phyloP scores from a whole-genome alignment of 208 protist genomes.

The Crithidia thermophila region DNA sequence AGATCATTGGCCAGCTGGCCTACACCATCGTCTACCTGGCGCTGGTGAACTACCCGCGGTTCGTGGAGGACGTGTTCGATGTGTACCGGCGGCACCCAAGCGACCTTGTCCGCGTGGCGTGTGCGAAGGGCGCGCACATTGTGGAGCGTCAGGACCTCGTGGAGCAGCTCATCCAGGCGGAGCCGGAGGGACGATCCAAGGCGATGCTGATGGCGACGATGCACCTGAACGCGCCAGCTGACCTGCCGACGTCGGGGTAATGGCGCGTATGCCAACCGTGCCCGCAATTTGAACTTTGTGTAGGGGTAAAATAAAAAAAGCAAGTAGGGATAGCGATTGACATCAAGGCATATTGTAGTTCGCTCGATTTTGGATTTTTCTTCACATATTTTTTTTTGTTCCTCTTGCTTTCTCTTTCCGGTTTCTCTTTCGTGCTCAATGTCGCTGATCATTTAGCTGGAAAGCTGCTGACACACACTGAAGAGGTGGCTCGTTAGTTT shows the following conservation, averaged over 20 bases:
- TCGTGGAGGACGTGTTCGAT: slow-evolving; percentile 82
- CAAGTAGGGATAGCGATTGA: too few species aligned
- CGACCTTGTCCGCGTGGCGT: slow-evolving; percentile 87
- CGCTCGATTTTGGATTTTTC: neutral
- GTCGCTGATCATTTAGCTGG: too few species aligned
- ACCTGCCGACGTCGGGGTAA: too few species aligned
- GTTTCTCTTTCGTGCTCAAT: slow-evolving; percentile 66
- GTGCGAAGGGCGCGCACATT: slow-evolving; percentile 84
- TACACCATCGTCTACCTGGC: slow-evolving; percentile 92
- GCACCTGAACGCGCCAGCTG: slow-evolving; percentile 27
- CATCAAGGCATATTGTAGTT: too few species aligned
- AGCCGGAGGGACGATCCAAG: slow-evolving; percentile 81
- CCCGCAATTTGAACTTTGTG: too few species aligned
- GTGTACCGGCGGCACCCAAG: slow-evolving; percentile 74
- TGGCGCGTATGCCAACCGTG: too few species aligned
- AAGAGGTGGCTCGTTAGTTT: too few species aligned
- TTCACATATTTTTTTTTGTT: slow-evolving; percentile 12
- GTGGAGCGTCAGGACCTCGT: slow-evolving; percentile 74
- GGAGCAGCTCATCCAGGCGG: slow-evolving; percentile 60
- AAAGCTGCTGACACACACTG: too few species aligned
- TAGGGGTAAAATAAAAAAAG: too few species aligned
- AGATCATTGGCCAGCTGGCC: slow-evolving; percentile 86
- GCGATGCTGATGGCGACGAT: slow-evolving; percentile 68
- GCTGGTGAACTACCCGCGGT: slow-evolving; percentile 70
- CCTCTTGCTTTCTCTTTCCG: neutral